phyloP scores from a whole-genome alignment of 805 yeast species.

The Ogataea pignaliae region DNA sequence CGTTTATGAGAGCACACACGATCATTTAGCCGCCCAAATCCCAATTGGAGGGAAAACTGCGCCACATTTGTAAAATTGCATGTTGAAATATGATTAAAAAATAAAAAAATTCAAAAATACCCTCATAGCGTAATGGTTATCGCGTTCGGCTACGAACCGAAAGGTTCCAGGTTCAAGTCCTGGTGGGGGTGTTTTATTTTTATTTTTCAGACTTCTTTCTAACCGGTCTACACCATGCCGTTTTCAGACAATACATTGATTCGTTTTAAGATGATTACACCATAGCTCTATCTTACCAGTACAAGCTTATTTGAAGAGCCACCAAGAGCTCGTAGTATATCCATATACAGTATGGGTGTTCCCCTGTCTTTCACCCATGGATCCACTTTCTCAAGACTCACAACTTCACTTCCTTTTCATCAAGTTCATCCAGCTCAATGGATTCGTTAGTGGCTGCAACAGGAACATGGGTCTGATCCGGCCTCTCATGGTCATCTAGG shows the following conservation, averaged over 20 bases:
- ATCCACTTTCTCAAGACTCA: not conserved
- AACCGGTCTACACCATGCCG: conserved; percentile 11
- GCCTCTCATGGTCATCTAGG: conserved; percentile 38
- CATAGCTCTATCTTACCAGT: too few species aligned
- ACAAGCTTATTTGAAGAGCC: too few species aligned
- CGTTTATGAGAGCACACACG: too few species aligned
- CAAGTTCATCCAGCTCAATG: conserved; percentile 10
- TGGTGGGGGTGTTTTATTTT: conserved; percentile 36
- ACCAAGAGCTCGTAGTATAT: too few species aligned
- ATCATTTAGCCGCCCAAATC: too few species aligned
- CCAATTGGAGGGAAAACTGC: too few species aligned
- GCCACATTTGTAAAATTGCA: not conserved
- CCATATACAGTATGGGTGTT: too few species aligned
- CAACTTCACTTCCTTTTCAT: conserved; percentile 1
- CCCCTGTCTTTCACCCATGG: too few species aligned
- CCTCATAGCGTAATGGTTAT: conserved; percentile 31
- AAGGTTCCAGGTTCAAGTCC: conserved; percentile 51
- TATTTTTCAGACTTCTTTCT: conserved; percentile 27
- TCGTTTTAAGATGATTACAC: too few species aligned
- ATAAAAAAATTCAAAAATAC: conserved; percentile 5
- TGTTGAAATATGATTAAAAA: too few species aligned
- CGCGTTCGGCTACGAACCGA: conserved; percentile 33
- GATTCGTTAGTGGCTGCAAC: not conserved
- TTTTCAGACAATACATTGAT: not conserved
- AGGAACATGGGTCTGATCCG: not conserved